Base-by-base conservation (phyloP, 2,329 filamentous ascomycete species). In the Alternaria sp. region DNA sequence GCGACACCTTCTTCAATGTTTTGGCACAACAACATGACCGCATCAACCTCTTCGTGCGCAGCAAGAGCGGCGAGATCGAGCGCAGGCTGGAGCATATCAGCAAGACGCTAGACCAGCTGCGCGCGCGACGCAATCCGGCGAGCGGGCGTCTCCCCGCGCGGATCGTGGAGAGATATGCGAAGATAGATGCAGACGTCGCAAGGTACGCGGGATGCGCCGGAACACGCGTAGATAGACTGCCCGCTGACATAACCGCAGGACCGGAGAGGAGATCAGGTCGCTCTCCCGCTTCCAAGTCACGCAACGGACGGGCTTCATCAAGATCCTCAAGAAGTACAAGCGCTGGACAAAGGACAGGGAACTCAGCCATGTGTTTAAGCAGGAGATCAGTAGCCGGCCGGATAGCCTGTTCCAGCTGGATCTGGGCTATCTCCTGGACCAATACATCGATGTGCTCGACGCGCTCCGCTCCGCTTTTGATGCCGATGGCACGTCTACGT, bases 311-410 rank as follows among this genome's bases (percentile, higher is more conserved):
- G 93, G 91, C 5, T 94, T 96, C 72, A 87, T 88, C 59, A 96
- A 96, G 81, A 90, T 96, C 41, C 82, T 94, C 33, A 96, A 95
- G 78, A 96, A 96, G 77, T 95, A 96, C 81, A 84, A 90, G 86
- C 94, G 94, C 86, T 96, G 93, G 93, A 95, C 92, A 4, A 89
- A 89, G 44, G 94, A 92, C 21, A 84, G 84, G 6, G 84, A 86
- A 0, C 82, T 96, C 21, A 87, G 87, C 64, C 82, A 83, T 49
- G 87, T 89, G 23, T 92, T 96, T 79, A 88, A 87, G 64, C 85
- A 89, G 28, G 87, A 89, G 69, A 81, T 95, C 23, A 83, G 93
- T 51, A 83, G 84, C 54, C 84, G 88, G 58, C 89, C 88, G 5
- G 91, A 90, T 78, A 92, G 90, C 79, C 93, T 95, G 74, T 91